These are phyloP conservation scores for Nigrograna mackinnonii DNA, from an alignment of 2,329 filamentous ascomycete genomes.

Conservation along the genomic window DNA sequence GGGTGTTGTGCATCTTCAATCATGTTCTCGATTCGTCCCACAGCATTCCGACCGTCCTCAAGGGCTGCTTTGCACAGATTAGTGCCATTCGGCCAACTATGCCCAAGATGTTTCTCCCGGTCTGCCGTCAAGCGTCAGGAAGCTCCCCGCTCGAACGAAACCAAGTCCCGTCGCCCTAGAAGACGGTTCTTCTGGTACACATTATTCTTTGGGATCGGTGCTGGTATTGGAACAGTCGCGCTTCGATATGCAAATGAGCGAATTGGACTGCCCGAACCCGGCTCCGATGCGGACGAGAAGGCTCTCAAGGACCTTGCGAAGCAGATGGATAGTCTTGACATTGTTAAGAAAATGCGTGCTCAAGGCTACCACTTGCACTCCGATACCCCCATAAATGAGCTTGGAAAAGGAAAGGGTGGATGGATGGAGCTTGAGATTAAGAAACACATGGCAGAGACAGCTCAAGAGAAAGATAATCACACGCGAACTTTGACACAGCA, in stretches of 20 bases:
- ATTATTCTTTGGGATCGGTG: background rate
- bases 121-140: no score
- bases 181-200: constrained; percentile 1
- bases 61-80: no score
- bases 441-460: constrained; percentile 10
- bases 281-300: constrained; percentile 29
- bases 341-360: constrained; percentile 34
- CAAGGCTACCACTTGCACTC: constrained; percentile 27
- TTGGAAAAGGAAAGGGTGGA: constrained; percentile 9
- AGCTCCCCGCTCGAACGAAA: no score
- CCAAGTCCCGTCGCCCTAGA: no score
- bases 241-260: background rate
- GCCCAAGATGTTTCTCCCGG: no score
- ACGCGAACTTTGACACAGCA: constrained; percentile 26
- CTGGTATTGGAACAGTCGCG: background rate
- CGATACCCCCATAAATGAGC: constrained; percentile 18
- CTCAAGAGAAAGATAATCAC: constrained; percentile 14
- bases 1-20: no score
- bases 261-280: constrained; percentile 26
- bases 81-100: no score
- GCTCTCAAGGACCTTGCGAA: constrained; percentile 25
- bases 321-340: constrained; percentile 34
- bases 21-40: no score
- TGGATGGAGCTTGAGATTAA: constrained; percentile 37
- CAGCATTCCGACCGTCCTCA: no score